Percentiles rank a stretch among this genome's conserved stretches.
Conservation (phyloP, 768 basidiomycete species). For the Xerocomus potaroensis region DNA sequence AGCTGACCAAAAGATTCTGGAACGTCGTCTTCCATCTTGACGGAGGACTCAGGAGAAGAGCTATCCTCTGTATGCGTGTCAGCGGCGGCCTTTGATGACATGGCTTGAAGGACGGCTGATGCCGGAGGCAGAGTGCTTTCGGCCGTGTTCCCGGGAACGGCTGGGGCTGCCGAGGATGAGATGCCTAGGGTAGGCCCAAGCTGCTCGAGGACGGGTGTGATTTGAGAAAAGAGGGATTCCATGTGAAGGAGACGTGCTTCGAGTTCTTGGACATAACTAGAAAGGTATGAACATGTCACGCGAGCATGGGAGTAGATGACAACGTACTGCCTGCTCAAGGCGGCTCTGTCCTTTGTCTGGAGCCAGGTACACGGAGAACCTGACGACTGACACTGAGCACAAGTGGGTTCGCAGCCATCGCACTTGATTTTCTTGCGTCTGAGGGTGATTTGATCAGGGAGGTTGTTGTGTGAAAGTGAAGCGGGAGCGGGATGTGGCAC, state of each 20-base stretch:
- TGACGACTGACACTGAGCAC: constrained; percentile 73
- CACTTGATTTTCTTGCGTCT: constrained; percentile 94
- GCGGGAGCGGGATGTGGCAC: constrained; percentile 25
- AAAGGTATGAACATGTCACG: constrained; percentile 17
- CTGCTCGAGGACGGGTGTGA: constrained; percentile 74
- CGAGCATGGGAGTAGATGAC: neutral
- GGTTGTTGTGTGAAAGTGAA: constrained; percentile 14
- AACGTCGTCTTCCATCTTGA: constrained; percentile 61
- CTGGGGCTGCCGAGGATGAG: constrained; percentile 32
- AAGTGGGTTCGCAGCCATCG: constrained; percentile 83
- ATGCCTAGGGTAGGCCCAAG: constrained; percentile 52
- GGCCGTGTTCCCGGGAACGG: constrained; percentile 9
- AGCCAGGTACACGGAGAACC: constrained; percentile 83
- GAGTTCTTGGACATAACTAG: constrained; percentile 86
- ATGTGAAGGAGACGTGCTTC: constrained; percentile 84
- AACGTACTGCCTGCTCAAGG: constrained; percentile 82
- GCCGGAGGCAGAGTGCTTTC: constrained; percentile 22
- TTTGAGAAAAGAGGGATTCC: constrained; percentile 81
- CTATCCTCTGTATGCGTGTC: constrained; percentile 31
- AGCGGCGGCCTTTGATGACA: constrained; percentile 36
- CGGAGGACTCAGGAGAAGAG: constrained; percentile 31
- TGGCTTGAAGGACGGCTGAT: constrained; percentile 31
- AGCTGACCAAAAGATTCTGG: constrained; percentile 84
- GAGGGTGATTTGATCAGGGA: constrained; percentile 17
- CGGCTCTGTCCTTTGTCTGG: constrained; percentile 88